Percentiles rank a stretch among this genome's conserved stretches.
phyloP scores from a whole-genome alignment of 306 rosid species.

The Aeschynomene evenia region DNA sequence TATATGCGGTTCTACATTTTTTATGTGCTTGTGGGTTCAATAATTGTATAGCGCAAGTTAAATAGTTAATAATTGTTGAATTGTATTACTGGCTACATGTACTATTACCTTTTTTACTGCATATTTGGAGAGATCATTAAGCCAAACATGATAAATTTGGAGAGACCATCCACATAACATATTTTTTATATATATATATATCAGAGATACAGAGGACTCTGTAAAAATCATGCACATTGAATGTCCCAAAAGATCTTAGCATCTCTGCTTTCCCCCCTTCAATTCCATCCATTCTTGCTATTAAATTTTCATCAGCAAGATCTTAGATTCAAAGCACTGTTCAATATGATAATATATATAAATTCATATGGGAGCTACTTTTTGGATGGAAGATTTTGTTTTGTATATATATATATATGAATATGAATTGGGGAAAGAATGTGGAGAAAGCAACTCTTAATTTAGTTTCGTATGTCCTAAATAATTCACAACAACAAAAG shows the following conservation, averaged over 20 bases:
- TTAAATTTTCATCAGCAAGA: conserved; percentile 10
- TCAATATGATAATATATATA: conserved; percentile 11
- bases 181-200: too few species aligned
- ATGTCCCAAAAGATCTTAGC: conserved; percentile 15
- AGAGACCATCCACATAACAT: conserved; percentile 5
- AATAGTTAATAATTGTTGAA: too few species aligned
- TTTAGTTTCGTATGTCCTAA: conserved; percentile 32
- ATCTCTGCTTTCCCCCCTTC: not conserved
- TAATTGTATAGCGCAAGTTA: too few species aligned
- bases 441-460: conserved; percentile 44
- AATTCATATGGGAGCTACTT: conserved; percentile 18
- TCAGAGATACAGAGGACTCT: conserved; percentile 33
- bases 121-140: not conserved
- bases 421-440: conserved; percentile 48
- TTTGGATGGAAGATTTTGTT: conserved; percentile 38
- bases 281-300: not conserved
- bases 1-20: too few species aligned
- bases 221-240: conserved; percentile 25
- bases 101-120: too few species aligned
- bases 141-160: conserved; percentile 24
- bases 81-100: too few species aligned
- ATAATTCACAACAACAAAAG: conserved; percentile 39
- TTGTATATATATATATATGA: too few species aligned
- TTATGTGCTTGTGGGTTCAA: too few species aligned
- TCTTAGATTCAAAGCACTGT: conserved; percentile 16